A percentile compares a stretch with the other conserved stretches of the same genome.
Evolutionary conservation across 2,329 filamentous ascomycete species (phyloP).

Genomic region (Hypomyces perniciosus): DNA sequence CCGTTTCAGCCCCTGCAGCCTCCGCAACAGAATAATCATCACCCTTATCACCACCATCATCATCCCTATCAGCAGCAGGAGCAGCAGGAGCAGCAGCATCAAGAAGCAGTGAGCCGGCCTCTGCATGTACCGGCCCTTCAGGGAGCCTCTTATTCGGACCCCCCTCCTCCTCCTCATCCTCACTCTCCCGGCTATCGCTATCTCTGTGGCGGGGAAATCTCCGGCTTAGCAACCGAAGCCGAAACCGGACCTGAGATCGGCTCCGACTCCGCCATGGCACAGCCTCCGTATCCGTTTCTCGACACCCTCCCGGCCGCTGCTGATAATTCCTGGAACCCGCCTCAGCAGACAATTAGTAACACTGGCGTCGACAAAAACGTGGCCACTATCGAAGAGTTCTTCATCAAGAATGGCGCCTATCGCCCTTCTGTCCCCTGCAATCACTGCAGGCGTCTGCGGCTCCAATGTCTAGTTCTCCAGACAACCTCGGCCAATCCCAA

Average conservation of each 20-base stretch:
- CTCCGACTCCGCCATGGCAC: neutral
- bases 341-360: neutral
- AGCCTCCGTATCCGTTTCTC: neutral
- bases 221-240: slow-evolving; percentile 3
- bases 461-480: slow-evolving; percentile 44
- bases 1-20: too few species aligned
- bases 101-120: neutral
- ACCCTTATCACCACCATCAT: neutral
- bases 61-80: neutral
- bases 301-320: neutral
- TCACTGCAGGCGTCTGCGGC: slow-evolving; percentile 37
- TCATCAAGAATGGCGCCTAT: slow-evolving; percentile 35
- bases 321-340: slow-evolving; percentile 1
- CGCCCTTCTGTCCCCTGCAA: slow-evolving; percentile 37
- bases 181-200: slow-evolving; percentile 1
- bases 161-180: slow-evolving; percentile 2
- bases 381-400: slow-evolving; percentile 29
- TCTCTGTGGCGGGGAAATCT: slow-evolving; percentile 1
- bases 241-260: slow-evolving; percentile 4
- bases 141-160: neutral
- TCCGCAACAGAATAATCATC: too few species aligned
- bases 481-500: slow-evolving; percentile 43
- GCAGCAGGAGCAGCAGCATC: neutral
- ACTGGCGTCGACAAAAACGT: neutral
- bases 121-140: neutral